A percentile compares a stretch with the other conserved stretches of the same genome.
These are phyloP conservation scores for Rosa lucieae DNA, from an alignment of 306 rosid genomes.

Conservation along the genomic window DNA sequence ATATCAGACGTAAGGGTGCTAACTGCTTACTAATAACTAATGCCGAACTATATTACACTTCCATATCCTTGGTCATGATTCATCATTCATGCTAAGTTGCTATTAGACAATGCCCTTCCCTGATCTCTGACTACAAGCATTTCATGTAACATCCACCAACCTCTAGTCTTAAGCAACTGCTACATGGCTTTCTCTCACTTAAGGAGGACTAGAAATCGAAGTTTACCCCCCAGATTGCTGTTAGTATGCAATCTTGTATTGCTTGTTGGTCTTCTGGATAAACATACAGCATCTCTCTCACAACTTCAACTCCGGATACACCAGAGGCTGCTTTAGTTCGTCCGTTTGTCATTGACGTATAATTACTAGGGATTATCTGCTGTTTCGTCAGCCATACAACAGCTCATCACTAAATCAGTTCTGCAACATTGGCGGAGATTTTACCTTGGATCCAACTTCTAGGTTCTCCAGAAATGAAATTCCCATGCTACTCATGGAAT, in stretches of 20 bases:
- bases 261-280: neutral
- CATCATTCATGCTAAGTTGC: neutral
- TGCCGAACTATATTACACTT: neutral
- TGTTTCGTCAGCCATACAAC: neutral
- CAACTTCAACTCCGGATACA: neutral
- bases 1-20: neutral
- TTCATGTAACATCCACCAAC: neutral
- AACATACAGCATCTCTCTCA: neutral
- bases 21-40: neutral
- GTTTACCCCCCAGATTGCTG: neutral
- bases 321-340: neutral
- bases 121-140: neutral
- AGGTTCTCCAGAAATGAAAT: conserved; percentile 61
- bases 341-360: neutral
- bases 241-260: neutral
- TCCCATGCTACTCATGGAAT: conserved; percentile 48
- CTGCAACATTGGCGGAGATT: conserved; percentile 12
- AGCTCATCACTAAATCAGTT: conserved; percentile 3
- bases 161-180: conserved; percentile 1
- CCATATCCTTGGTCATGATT: neutral
- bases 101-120: neutral
- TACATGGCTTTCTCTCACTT: neutral
- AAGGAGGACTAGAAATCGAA: neutral
- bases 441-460: conserved; percentile 51
- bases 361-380: neutral